Evolutionary conservation across 1,284 basidiomycete genomes (phyloP).

Genomic region (Pseudozyma sp.): DNA sequence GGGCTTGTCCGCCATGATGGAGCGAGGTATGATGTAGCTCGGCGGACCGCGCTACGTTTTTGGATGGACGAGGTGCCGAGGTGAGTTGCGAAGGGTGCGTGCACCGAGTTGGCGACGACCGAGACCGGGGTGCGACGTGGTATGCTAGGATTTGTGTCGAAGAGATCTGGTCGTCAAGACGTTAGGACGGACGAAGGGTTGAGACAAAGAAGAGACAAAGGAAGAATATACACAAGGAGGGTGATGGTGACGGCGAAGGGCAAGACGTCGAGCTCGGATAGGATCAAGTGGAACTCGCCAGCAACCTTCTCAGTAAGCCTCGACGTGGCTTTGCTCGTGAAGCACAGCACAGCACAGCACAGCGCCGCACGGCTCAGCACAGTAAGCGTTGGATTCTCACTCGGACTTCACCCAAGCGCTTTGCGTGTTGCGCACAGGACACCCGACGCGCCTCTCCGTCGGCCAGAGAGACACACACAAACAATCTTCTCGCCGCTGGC

Average conservation of each 20-base stretch:
- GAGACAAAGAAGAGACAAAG: slow-evolving; percentile 7
- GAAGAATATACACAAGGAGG: slow-evolving; percentile 38
- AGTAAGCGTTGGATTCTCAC: slow-evolving; percentile 1
- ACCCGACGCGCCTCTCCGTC: slow-evolving; percentile 2
- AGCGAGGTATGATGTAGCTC: slow-evolving; percentile 6
- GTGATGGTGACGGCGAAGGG: slow-evolving; percentile 8
- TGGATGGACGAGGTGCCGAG: neutral
- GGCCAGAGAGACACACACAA: neutral
- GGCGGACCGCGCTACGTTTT: slow-evolving; percentile 17
- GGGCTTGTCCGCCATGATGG: slow-evolving; percentile 67
- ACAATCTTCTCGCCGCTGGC: neutral
- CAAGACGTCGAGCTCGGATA: neutral
- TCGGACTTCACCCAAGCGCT: neutral
- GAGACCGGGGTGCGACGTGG: neutral
- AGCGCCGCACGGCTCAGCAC: slow-evolving; percentile 6
- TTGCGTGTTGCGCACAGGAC: slow-evolving; percentile 16
- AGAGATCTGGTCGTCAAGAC: slow-evolving; percentile 9
- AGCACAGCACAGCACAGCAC: slow-evolving; percentile 4
- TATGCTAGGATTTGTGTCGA: slow-evolving; percentile 18
- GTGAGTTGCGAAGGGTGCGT: slow-evolving; percentile 6
- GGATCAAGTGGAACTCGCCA: neutral
- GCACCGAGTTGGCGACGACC: slow-evolving; percentile 10
- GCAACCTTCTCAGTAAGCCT: slow-evolving; percentile 3
- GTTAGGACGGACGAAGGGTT: neutral
- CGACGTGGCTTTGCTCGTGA: slow-evolving; percentile 1